A percentile compares a stretch with the other conserved stretches of the same genome.
Conservation (phyloP, 305 asterid species). For the Solanum aculeatissimum region DNA sequence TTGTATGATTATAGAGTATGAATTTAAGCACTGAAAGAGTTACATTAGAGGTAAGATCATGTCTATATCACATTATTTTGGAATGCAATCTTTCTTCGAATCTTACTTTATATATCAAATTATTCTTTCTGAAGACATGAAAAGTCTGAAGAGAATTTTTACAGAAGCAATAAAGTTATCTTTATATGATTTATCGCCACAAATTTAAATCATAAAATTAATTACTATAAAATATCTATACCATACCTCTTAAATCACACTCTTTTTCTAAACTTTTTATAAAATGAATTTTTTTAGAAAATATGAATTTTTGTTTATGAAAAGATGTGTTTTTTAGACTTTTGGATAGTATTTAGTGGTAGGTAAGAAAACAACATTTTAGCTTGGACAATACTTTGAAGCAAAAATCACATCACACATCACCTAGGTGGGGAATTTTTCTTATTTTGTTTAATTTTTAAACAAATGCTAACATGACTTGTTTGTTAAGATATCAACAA, state of each 20-base stretch:
- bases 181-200: not conserved
- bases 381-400: not conserved
- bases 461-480: not conserved
- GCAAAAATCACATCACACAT: not conserved
- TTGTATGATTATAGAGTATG: not conserved
- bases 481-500: not conserved
- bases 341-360: not conserved
- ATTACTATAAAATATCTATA: not conserved
- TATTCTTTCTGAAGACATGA: not conserved
- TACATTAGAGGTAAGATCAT: not conserved
- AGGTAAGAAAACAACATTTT: slow-evolving; percentile 1
- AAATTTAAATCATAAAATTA: not conserved
- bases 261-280: not conserved
- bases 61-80: not conserved
- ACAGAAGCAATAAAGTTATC: not conserved
- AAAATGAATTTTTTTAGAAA: too few relatives aligned
- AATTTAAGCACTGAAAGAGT: not conserved
- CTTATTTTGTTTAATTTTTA: not conserved
- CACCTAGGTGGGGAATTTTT: not conserved
- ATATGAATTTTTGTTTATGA: too few relatives aligned
- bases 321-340: not conserved
- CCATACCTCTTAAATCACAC: accelerated
- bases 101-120: not conserved
- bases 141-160: too few relatives aligned
- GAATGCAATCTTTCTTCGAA: not conserved